Conservation (phyloP, 179 eudicot genomes). For the Silene vulgaris region DNA sequence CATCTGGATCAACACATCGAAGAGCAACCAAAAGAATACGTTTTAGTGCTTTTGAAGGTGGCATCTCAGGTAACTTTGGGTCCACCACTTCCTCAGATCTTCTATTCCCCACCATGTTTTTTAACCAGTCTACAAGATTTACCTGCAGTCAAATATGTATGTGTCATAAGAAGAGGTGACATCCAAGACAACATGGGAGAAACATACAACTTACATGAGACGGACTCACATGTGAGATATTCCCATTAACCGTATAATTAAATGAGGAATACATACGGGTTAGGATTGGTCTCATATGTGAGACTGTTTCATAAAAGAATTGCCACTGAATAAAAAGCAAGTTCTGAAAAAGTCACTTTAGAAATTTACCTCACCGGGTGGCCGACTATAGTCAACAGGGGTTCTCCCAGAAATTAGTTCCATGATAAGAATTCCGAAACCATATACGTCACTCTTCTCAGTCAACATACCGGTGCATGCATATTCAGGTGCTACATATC, state of each 20-base stretch:
- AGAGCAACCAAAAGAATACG: conserved; percentile 59
- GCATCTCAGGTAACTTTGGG: conserved; percentile 56
- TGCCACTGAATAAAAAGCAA: not conserved
- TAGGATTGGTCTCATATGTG: too few relatives aligned
- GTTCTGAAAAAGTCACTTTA: not conserved
- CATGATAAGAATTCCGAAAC: conserved; percentile 69
- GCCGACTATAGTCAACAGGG: conserved; percentile 63
- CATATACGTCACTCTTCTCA: conserved; percentile 62
- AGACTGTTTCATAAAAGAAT: too few relatives aligned
- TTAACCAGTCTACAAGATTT: conserved; percentile 63
- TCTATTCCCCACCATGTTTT: conserved; percentile 52
- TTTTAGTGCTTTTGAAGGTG: conserved; percentile 57
- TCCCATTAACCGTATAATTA: too few relatives aligned
- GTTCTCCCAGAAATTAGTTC: conserved; percentile 63
- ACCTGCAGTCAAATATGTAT: conserved; percentile 36
- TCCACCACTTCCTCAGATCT: conserved; percentile 63
- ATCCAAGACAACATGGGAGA: too few relatives aligned
- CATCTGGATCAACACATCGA: conserved; percentile 61
- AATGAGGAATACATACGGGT: not conserved
- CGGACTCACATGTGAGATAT: too few relatives aligned
- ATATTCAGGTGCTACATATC: conserved; percentile 73
- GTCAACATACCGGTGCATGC: conserved; percentile 72
- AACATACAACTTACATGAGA: too few relatives aligned
- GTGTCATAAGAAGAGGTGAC: not conserved
- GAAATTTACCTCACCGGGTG: conserved; percentile 54